A percentile compares a stretch with the other conserved stretches of the same genome.
Conservation (phyloP, 257 asterid species). For the Voacanga thouarsii region DNA sequence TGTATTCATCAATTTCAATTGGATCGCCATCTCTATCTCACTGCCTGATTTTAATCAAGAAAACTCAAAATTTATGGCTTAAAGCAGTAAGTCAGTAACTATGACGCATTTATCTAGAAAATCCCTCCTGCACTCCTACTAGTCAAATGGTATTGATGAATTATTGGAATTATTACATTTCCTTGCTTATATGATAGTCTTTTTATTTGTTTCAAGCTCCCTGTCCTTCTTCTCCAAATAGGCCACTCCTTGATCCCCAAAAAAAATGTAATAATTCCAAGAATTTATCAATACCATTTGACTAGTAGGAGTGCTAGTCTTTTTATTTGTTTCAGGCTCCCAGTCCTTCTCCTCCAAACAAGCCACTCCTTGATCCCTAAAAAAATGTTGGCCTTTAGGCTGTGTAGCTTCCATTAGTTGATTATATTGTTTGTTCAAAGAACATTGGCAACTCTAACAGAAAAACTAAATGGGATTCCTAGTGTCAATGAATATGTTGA, state of each 20-base stretch:
- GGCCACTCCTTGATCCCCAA: slow-evolving; percentile 55
- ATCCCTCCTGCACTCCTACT: neutral
- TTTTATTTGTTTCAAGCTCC: slow-evolving; percentile 52
- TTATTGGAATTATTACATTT: neutral
- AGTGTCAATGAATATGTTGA: slow-evolving; percentile 58
- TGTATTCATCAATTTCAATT: too few relatives aligned
- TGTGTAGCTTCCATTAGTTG: slow-evolving; percentile 75
- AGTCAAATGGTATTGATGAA: neutral
- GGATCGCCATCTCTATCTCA: too few relatives aligned
- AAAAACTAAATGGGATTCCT: slow-evolving; percentile 59
- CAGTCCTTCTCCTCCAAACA: slow-evolving; percentile 65
- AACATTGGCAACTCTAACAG: slow-evolving; percentile 50
- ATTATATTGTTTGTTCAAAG: slow-evolving; percentile 70
- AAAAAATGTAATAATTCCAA: too few relatives aligned
- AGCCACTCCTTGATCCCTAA: slow-evolving; percentile 54
- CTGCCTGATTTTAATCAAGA: too few relatives aligned
- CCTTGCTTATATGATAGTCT: slow-evolving; percentile 1
- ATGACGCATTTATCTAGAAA: neutral
- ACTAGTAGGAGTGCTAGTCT: too few relatives aligned
- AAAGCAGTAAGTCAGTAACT: neutral
- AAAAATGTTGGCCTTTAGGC: slow-evolving; percentile 70
- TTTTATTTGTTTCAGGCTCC: slow-evolving; percentile 49
- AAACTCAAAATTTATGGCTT: neutral
- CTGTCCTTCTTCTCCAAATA: slow-evolving; percentile 65
- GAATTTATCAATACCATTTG: too few relatives aligned